Evolutionary conservation across 164 flowering plant species (phyloP).

Genomic region (Dillenia turbinata): DNA sequence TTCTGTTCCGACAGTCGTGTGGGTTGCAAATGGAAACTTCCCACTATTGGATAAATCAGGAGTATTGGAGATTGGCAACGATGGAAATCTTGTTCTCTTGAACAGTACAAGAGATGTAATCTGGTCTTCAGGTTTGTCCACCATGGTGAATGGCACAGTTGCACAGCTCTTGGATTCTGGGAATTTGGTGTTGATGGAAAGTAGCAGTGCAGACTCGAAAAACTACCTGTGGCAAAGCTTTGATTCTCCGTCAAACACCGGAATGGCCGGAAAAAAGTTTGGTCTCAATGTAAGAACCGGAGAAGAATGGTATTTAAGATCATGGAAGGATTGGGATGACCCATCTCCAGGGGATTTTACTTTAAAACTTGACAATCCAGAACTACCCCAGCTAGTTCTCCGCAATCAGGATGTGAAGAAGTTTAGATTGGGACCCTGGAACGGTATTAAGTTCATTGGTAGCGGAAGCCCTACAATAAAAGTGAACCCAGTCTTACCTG

Average conservation of each 20-base stretch:
- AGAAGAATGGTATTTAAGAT: not conserved
- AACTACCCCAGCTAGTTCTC: not conserved
- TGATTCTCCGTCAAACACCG: not conserved
- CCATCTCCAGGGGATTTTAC: not conserved
- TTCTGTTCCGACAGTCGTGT: constrained; percentile 10
- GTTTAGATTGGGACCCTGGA: not conserved
- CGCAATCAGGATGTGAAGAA: not conserved
- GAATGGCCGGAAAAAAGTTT: not conserved
- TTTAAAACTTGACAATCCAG: not conserved
- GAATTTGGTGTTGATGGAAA: constrained; percentile 8
- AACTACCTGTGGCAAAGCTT: constrained; percentile 1
- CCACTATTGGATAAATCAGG: constrained; percentile 16
- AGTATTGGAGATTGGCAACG: not conserved
- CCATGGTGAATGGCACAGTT: not conserved
- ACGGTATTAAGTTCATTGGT: not conserved
- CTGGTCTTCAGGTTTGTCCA: constrained; percentile 11
- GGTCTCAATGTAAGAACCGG: not conserved
- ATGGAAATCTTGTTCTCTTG: constrained; percentile 11
- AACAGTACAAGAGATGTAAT: not conserved
- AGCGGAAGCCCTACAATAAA: not conserved
- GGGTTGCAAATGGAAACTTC: constrained; percentile 24
- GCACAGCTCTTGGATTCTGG: constrained; percentile 11
- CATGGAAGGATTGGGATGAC: constrained; percentile 1
- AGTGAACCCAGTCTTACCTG: not conserved
- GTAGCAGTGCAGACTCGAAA: not conserved